Base-by-base conservation (phyloP, 1,284 basidiomycete species). In the Earliella scabrosa region DNA sequence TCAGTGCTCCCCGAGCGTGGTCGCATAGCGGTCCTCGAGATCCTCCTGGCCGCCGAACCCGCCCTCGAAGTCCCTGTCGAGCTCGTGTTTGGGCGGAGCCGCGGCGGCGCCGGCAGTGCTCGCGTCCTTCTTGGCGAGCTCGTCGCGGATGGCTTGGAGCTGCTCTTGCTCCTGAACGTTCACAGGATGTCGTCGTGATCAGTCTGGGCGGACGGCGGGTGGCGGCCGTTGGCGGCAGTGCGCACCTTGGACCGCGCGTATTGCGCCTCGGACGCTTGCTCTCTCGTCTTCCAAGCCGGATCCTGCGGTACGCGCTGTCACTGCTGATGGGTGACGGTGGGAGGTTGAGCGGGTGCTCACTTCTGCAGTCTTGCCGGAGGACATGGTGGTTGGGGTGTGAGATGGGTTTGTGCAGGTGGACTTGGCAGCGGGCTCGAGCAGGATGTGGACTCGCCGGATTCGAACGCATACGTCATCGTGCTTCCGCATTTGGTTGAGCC, bases 21-120 rank as follows among this genome's bases (percentile, higher is more conserved):
- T 82, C 3, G 77, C 77, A 53, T 80, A 78, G 31, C 78, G 73
- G 66, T 81, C 80, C 63, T 82, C 76, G 13, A 80, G 68, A 34
- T 80, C 77, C 63, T 80, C 78, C 63, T 78, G 77, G 2, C 79
- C 79, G 23, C 78, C 78, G 55, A 73, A 79, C 16, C 79, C 80
- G 38, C 75, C 78, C 67, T 81, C 80, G 45, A 78, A 76, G 56
- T 76, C 71, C 23, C 50, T 61, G 50, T 74, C 53, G 38, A 38
- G 35, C 31, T 48, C 54, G 16, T 57, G 32, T 39, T 50, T 52
- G 18, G 39, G 29, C 13, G 6, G 29, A 7, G 29, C 29, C 29
- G 45, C 52, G 34, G 54, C 23, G 14, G 16, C 32, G 20, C 24
- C 14, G 20, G 23, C 14, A 35, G 61, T n/a, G n/a, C n/a, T 46